Base-by-base conservation (phyloP, 164 flowering plant genomes). In the Nelumbo lutea region DNA sequence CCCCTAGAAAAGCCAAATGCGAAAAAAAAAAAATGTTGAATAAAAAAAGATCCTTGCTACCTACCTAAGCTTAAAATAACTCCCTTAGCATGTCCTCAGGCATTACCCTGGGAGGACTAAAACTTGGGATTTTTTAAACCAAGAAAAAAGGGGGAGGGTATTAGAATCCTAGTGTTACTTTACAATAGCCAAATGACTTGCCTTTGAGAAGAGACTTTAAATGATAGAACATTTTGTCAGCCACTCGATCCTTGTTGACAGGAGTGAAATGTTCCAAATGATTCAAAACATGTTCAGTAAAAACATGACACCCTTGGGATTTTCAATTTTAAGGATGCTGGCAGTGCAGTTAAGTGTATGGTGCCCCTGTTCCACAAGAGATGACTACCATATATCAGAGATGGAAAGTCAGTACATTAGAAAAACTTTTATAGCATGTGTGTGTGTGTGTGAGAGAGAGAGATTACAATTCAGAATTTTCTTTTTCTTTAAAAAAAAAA, bases 141-240 rank as follows among this genome's bases (percentile, higher is more conserved):
- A 6, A 42, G 5, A 42, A 43, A 47, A 7, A 65, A 11, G 43
- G 14, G 3, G 1, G n/a, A 41, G 6, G 3, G 9, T 11, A 40
- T 59, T 43, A 39, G 45, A 61, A 45, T 57, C 65, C 76, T 63
- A 63, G 1, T 63, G 55, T 55, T 69, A 57, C 67, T 75, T 39
- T 72, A 73, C 80, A 76, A 76, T 78, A 77, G 82, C 84, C 82
- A 81, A 76, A 74, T 38, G 84, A 79, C 82, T 81, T 79, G 80
- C 81, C 75, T 72, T 51, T 14, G n/a, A 50, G 15, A 41, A 67
- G 50, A 48, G 59, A 43, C 6, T n/a, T 42, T 27, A 42, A 45
- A 50, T 8, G 15, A 46, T 39, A 1, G 15, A 43, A 53, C 6
- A 58, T 3, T 7, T 9, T 3, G 13, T 62, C 15, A 61, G 43